Evolutionary conservation across 2,329 filamentous ascomycete genomes (phyloP), one percentile per base, ranked within the genome.

Genomic region (Zarea fungicola): DNA sequence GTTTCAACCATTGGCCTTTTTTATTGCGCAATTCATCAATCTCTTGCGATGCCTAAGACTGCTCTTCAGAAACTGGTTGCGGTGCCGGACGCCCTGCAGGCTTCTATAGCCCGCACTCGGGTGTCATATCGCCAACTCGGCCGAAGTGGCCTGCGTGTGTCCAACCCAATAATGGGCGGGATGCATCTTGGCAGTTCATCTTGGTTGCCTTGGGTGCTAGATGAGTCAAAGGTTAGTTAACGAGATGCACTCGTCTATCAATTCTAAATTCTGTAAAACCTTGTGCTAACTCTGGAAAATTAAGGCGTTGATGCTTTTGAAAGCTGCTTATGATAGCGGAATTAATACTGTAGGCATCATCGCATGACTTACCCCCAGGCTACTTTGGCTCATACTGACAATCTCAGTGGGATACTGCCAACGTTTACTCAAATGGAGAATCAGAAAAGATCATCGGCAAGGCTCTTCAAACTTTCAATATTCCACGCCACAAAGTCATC

Each of bases 381-480:
- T n/a, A 18, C 9, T 14, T 6, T 29, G 16, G 5, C 11, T 21
- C n/a, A n/a, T n/a, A 10, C 19, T 31, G 6, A 25, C 21, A 6
- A 21, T 9, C 22, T 11, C 18, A 49, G 3, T 74, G 70, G 70
- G 71, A 76, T 55, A 70, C 58, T 61, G 75, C 76, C 21, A 76
- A 77, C 48, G 61, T 73, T 3, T 81, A 81, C 61, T 77, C 73
- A 43, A 79, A 78, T 50, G 78, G 77, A 21, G 64, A 62, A 1
- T 75, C 71, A 2, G 77, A 81, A 56, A 62, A 66, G 10, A 70
- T 80, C 29, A 70, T 79, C 39, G 77, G 71, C 48, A 78, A 77
- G 55, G 78, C 78, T 0, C 75, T 83, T 58, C 76, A 79, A 59
- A 72, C 80, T 52, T 80, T 74, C 62, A 63, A 71, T 26, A 72